phyloP scores from a whole-genome alignment of 2,329 filamentous ascomycete genomes.

The Ascomycota sp. region DNA sequence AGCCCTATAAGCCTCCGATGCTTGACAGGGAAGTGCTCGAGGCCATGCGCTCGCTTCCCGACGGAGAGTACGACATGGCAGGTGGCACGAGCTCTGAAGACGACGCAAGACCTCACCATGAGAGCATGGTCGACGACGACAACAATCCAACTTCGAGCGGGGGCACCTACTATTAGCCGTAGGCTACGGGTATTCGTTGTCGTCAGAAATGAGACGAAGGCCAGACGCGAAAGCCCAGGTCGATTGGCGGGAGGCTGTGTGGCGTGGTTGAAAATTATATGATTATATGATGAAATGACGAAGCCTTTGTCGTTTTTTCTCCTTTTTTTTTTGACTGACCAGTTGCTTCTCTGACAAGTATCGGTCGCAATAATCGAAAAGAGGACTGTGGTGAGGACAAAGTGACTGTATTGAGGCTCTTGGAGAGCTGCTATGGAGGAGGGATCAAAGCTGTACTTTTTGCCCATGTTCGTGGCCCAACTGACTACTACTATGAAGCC shows the following conservation, averaged over 20 bases:
- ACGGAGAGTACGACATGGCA: conserved; percentile 14
- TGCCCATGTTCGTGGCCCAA: too few relatives aligned
- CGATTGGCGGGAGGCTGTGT: background rate
- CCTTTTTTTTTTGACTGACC: background rate
- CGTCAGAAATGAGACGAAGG: background rate
- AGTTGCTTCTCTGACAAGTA: background rate
- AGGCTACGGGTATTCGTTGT: too few relatives aligned
- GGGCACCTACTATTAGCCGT: conserved; percentile 16
- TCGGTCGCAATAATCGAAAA: background rate
- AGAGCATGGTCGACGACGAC: conserved; percentile 21
- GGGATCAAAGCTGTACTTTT: too few relatives aligned
- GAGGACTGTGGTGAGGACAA: background rate
- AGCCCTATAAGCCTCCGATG: conserved; percentile 40
- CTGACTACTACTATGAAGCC: too few relatives aligned
- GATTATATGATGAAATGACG: background rate
- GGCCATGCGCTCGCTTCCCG: conserved; percentile 25
- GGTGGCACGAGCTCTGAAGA: conserved; percentile 17
- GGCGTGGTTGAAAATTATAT: background rate
- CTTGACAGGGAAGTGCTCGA: conserved; percentile 45
- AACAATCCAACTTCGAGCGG: conserved; percentile 9
- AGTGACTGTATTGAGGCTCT: background rate
- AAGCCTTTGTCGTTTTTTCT: background rate
- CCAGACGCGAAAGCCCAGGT: background rate
- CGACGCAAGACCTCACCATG: conserved; percentile 13
- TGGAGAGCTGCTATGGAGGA: background rate